phyloP scores from a whole-genome alignment of 208 protist genomes.

The Endotrypanum monterogeii region DNA sequence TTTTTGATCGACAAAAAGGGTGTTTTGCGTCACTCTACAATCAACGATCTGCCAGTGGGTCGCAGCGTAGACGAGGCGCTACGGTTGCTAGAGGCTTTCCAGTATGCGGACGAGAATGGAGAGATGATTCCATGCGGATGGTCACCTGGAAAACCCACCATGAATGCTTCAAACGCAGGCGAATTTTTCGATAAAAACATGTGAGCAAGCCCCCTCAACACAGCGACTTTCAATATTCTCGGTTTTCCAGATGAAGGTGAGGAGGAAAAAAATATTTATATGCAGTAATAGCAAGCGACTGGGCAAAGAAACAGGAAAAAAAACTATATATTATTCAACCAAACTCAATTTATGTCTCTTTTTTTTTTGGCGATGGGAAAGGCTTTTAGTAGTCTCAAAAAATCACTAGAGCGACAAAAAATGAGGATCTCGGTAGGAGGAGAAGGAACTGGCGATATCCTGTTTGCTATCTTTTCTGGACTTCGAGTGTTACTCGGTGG shows the following conservation, averaged over 20 bases:
- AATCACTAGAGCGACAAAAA: neutral
- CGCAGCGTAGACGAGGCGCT: slow-evolving; percentile 96
- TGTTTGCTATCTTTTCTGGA: neutral
- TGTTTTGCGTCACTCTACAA: slow-evolving; percentile 89
- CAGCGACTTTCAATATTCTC: neutral
- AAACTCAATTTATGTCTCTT: too few relatives aligned
- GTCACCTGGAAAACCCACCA: slow-evolving; percentile 91
- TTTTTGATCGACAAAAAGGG: slow-evolving; percentile 97
- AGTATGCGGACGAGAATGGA: slow-evolving; percentile 95
- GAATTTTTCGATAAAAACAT: slow-evolving; percentile 92
- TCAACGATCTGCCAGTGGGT: slow-evolving; percentile 97
- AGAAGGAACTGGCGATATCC: neutral
- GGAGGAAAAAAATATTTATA: neutral
- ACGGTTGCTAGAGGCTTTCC: slow-evolving; percentile 96
- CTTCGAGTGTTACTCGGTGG: neutral
- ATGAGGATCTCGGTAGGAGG: neutral
- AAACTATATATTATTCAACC: neutral
- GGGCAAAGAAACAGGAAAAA: neutral
- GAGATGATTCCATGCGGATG: slow-evolving; percentile 96
- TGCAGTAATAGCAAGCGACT: neutral
- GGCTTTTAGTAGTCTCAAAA: neutral
- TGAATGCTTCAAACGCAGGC: slow-evolving; percentile 90
- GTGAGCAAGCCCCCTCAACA: slow-evolving; percentile 20
- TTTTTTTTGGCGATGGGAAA: neutral
- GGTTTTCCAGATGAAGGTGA: neutral